phyloP scores from a whole-genome alignment of 1,139 yeast species.

The Pichia sp. region DNA sequence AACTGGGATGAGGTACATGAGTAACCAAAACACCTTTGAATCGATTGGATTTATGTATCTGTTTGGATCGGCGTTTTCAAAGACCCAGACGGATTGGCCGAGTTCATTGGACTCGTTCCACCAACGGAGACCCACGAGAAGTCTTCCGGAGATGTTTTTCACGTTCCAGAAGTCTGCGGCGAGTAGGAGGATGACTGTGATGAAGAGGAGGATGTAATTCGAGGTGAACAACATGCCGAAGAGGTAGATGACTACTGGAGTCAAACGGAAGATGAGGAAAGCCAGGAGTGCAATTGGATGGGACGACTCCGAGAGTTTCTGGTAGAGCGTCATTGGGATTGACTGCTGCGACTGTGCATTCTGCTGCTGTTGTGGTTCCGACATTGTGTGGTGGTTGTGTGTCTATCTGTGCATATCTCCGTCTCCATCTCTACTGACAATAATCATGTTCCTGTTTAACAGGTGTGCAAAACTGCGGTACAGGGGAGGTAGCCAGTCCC shows the following conservation, averaged over 20 bases:
- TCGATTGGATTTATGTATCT: slow-evolving; percentile 90
- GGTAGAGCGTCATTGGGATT: slow-evolving; percentile 12
- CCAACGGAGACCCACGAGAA: slow-evolving; percentile 92
- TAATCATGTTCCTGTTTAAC: too few relatives aligned
- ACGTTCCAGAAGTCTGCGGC: slow-evolving; percentile 95
- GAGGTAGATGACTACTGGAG: slow-evolving; percentile 63
- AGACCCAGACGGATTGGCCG: slow-evolving; percentile 84
- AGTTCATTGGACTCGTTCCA: slow-evolving; percentile 73
- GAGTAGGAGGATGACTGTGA: slow-evolving; percentile 66
- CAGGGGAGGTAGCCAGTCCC: too few relatives aligned
- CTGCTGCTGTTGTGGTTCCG: not conserved
- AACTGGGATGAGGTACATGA: slow-evolving; percentile 71
- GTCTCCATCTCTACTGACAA: too few relatives aligned
- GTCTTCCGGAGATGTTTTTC: slow-evolving; percentile 86
- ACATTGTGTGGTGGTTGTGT: not conserved
- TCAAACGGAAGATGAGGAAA: slow-evolving; percentile 60
- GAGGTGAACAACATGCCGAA: slow-evolving; percentile 69
- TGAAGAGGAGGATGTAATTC: slow-evolving; percentile 74
- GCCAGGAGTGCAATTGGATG: slow-evolving; percentile 76
- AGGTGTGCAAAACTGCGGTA: too few relatives aligned
- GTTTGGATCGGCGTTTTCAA: slow-evolving; percentile 81
- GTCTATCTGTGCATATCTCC: too few relatives aligned
- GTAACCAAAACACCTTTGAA: slow-evolving; percentile 82
- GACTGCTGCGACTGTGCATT: not conserved
- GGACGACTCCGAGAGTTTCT: slow-evolving; percentile 56